Conservation (phyloP, 257 asterid genomes). For the Schizonepeta tenuifolia region DNA sequence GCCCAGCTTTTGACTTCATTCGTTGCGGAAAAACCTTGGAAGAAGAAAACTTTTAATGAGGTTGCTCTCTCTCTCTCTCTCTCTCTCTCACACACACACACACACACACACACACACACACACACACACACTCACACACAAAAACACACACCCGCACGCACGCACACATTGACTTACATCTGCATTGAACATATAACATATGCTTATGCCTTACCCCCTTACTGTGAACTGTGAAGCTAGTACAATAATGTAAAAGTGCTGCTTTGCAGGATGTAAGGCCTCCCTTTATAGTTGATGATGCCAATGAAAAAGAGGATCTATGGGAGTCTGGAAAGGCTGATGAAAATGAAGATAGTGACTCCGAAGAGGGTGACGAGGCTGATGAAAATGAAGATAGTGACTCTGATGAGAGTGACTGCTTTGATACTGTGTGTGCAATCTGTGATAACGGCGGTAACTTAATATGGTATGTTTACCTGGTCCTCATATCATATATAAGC, state of each 20-base stretch:
- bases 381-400: constrained; percentile 62
- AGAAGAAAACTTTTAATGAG: constrained; percentile 54
- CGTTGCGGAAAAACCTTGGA: constrained; percentile 65
- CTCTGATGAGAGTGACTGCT: constrained; percentile 45
- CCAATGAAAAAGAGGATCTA: constrained; percentile 36
- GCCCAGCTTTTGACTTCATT: constrained; percentile 60
- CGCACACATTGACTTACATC: neutral
- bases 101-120: too few relatives aligned
- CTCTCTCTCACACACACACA: too few relatives aligned
- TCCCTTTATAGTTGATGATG: constrained; percentile 63
- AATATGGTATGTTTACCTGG: constrained; percentile 26
- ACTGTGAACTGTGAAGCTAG: constrained; percentile 4
- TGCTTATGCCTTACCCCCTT: constrained; percentile 9
- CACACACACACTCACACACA: too few relatives aligned
- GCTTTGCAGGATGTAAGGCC: constrained; percentile 54
- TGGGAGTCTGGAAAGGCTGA: constrained; percentile 32
- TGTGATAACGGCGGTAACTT: constrained; percentile 44
- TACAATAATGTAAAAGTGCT: constrained; percentile 25
- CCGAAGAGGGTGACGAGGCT: constrained; percentile 37
- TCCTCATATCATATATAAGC: constrained; percentile 15
- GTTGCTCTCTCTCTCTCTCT: constrained; percentile 38
- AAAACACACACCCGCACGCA: too few relatives aligned
- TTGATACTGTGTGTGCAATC: constrained; percentile 71
- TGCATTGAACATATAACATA: neutral
- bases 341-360: constrained; percentile 41